Base-by-base conservation (phyloP, 306 rosid genomes). In the Senna tora region DNA sequence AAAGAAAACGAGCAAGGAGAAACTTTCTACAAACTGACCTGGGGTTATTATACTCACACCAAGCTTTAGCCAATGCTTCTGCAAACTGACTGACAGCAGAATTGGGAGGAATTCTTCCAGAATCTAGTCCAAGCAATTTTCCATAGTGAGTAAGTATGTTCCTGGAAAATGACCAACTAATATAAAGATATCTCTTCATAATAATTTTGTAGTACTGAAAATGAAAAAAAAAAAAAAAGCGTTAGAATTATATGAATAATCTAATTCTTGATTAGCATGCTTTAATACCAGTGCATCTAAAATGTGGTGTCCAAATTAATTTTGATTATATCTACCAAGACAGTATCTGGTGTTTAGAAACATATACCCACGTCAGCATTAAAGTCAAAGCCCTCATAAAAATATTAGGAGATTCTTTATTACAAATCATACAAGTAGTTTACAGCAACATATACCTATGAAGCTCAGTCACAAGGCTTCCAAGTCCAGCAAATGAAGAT, bases 11-110 rank as follows among this genome's bases (percentile, higher is more conserved):
- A n/a, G 33, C 28, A 65, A 61, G 56, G 59, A 76, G 9, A 0
- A 14, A 47, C 30, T 57, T 79, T 65, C 30, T 81, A 45, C 57
- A 49, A 36, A 58, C 89, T 74, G 71, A 91, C 99, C 91, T 86
- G 25, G 25, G 95, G 90, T 86, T 82, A 69, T 91, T 82, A 84
- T 82, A 83, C 76, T 91, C 98, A 15, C 56, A 73, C 98, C 98
- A 94, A 79, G 98, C 97, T 80, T 82, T 87, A 67, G 97, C 97
- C 79, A 94, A 81, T 34, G 86, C 88, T 55, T 82, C 92, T 56
- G 86, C 84, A 83, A 52, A 83, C 49, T 83, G 83, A 73, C 71
- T 70, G 63, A 4, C 66, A 16, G 91, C 79, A 56, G 65, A 9
- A 65, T 89, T 94, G 11, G 56, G 71, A 62, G 97, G 96, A 79